Evolutionary conservation across 257 asterid species (phyloP).

Genomic region (Eustoma russellianum): DNA sequence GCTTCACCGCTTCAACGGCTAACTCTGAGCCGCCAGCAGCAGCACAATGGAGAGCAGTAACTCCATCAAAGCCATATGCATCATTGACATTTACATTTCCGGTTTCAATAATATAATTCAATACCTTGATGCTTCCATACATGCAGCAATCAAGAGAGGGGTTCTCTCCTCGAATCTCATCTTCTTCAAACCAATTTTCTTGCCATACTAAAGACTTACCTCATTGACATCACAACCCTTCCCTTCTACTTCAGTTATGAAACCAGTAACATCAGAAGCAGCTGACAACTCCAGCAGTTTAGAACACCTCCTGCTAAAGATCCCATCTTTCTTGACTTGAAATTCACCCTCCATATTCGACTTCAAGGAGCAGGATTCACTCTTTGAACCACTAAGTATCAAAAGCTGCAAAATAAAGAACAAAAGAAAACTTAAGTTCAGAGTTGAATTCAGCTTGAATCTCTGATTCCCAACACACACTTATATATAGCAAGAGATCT

Average conservation of each 20-base stretch:
- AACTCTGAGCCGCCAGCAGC: constrained; percentile 59
- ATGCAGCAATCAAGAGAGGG: constrained; percentile 70
- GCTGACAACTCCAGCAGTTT: constrained; percentile 77
- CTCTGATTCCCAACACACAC: not conserved
- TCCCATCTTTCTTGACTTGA: constrained; percentile 15
- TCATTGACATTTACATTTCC: constrained; percentile 52
- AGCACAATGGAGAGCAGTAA: constrained; percentile 84
- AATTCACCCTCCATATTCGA: constrained; percentile 40
- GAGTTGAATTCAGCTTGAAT: constrained; percentile 2
- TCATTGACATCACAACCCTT: constrained; percentile 49
- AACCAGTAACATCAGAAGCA: constrained; percentile 49
- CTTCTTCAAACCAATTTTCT: constrained; percentile 51
- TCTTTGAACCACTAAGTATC: constrained; percentile 47
- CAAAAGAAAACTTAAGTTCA: constrained; percentile 7
- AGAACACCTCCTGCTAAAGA: constrained; percentile 28
- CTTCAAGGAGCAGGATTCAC: constrained; percentile 19
- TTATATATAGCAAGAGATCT: not conserved
- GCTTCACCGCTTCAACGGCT: constrained; percentile 38
- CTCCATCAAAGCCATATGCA: constrained; percentile 68
- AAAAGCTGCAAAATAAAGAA: constrained; percentile 26
- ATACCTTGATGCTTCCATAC: constrained; percentile 58
- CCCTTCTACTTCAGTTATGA: constrained; percentile 43
- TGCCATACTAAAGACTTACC: constrained; percentile 64
- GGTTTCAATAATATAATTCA: constrained; percentile 42
- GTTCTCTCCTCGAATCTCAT: constrained; percentile 76